Conservation (phyloP, 495 filamentous ascomycete species). For the Penicillium salamii region DNA sequence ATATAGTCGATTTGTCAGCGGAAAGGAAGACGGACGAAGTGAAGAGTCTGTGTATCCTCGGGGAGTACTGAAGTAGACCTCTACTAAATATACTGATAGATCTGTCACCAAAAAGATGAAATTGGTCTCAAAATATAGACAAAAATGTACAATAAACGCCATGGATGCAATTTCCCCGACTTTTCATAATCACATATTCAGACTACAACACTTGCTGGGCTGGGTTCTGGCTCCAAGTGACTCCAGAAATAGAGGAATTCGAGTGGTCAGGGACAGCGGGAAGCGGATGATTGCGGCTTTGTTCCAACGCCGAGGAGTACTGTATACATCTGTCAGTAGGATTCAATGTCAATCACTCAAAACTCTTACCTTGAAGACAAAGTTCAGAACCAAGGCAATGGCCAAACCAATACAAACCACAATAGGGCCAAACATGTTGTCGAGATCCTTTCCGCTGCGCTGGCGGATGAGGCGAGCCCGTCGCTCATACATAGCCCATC, state of each 20-base stretch:
- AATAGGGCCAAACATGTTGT: conserved; percentile 79
- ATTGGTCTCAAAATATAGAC: too few relatives aligned
- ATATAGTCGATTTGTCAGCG: too few relatives aligned
- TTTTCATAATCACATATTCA: neutral
- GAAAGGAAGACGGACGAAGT: too few relatives aligned
- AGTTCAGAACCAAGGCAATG: conserved; percentile 79
- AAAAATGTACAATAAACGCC: too few relatives aligned
- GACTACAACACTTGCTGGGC: conserved; percentile 22
- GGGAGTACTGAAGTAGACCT: too few relatives aligned
- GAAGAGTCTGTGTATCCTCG: too few relatives aligned
- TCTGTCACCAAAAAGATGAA: too few relatives aligned
- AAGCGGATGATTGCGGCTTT: conserved; percentile 15
- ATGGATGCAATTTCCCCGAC: too few relatives aligned
- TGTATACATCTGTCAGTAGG: conserved; percentile 20
- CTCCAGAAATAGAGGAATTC: conserved; percentile 14
- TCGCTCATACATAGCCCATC: conserved; percentile 75
- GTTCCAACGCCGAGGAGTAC: conserved; percentile 36
- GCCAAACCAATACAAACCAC: conserved; percentile 78
- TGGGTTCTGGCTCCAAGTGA: conserved; percentile 16
- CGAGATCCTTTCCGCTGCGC: conserved; percentile 87
- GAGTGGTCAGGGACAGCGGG: conserved; percentile 6
- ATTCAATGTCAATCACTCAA: too few relatives aligned
- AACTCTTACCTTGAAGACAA: conserved; percentile 66
- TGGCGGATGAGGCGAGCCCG: conserved; percentile 75
- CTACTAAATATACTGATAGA: too few relatives aligned